Evolutionary conservation across 2,329 filamentous ascomycete species (phyloP).

Genomic region (Seiridium unicorne): DNA sequence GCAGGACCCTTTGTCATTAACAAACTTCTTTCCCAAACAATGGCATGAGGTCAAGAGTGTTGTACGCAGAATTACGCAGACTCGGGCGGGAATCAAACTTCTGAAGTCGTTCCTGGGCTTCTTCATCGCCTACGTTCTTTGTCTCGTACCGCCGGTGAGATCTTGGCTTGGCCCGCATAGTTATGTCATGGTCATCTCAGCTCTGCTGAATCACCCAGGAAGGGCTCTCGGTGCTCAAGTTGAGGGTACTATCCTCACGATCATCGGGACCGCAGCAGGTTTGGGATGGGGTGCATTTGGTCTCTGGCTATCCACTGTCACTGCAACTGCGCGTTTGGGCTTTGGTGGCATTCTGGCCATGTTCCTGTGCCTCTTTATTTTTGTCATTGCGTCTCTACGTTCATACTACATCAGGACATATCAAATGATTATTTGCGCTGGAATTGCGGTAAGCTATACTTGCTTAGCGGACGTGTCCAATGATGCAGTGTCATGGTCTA

Average conservation of each 20-base stretch:
- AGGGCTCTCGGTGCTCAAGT: constrained; percentile 55
- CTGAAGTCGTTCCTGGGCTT: constrained; percentile 55
- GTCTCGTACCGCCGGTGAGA: constrained; percentile 47
- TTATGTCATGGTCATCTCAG: constrained; percentile 56
- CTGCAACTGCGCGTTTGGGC: constrained; percentile 39
- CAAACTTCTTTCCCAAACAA: constrained; percentile 46
- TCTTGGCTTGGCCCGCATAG: constrained; percentile 51
- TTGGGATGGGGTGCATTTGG: constrained; percentile 55
- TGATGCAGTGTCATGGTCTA: constrained; percentile 43
- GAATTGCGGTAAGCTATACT: constrained; percentile 53
- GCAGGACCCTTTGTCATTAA: constrained; percentile 43
- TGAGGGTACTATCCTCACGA: constrained; percentile 52
- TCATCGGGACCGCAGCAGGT: constrained; percentile 51
- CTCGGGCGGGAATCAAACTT: constrained; percentile 49
- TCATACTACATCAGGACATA: constrained; percentile 56
- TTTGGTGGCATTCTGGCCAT: constrained; percentile 54
- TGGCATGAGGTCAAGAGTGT: constrained; percentile 42
- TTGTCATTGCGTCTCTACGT: constrained; percentile 48
- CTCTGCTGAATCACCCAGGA: constrained; percentile 57
- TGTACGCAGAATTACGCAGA: constrained; percentile 39
- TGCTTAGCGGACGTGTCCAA: constrained; percentile 48
- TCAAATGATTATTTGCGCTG: constrained; percentile 53
- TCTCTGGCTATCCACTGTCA: constrained; percentile 52
- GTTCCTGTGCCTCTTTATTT: constrained; percentile 55
- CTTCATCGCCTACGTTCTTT: constrained; percentile 54